phyloP scores from a whole-genome alignment of 2,329 filamentous ascomycete genomes.

The Sclerotinia glacialis region DNA sequence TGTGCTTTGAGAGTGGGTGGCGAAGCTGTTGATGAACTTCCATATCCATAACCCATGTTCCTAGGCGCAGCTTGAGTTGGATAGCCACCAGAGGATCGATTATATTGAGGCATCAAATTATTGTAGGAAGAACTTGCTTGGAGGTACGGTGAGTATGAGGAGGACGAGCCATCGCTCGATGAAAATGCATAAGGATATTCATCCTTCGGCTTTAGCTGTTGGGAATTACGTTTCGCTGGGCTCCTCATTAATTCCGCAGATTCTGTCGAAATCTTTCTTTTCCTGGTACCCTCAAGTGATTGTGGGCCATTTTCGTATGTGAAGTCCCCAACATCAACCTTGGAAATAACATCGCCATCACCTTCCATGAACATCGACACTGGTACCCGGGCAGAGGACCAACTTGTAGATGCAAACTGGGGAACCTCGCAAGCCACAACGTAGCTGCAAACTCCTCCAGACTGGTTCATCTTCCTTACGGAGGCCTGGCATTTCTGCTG shows the following conservation, averaged over 20 bases:
- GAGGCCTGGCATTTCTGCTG: constrained; percentile 67
- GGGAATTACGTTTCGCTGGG: constrained; percentile 48
- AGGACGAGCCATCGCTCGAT: constrained; percentile 43
- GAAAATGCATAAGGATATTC: constrained; percentile 55
- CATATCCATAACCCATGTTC: constrained; percentile 44
- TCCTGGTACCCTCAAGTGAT: constrained; percentile 46
- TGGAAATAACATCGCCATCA: constrained; percentile 49
- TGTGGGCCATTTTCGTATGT: constrained; percentile 51
- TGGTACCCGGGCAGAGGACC: constrained; percentile 54
- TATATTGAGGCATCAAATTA: constrained; percentile 40
- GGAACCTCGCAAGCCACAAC: constrained; percentile 71
- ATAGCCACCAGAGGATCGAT: constrained; percentile 40
- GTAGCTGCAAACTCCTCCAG: constrained; percentile 65
- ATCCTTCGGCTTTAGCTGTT: constrained; percentile 48
- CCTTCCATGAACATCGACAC: constrained; percentile 60
- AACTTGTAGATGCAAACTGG: constrained; percentile 56
- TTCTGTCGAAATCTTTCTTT: constrained; percentile 55
- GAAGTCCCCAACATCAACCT: constrained; percentile 59
- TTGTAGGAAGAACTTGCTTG: constrained; percentile 49
- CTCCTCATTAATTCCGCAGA: constrained; percentile 47
- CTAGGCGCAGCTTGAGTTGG: constrained; percentile 42
- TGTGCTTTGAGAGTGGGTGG: constrained; percentile 46
- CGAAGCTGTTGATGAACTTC: constrained; percentile 43
- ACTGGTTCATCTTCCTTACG: constrained; percentile 59
- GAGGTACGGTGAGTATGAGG: constrained; percentile 50